Base-by-base conservation (phyloP, 306 rosid species). In the Prunus dulcis region DNA sequence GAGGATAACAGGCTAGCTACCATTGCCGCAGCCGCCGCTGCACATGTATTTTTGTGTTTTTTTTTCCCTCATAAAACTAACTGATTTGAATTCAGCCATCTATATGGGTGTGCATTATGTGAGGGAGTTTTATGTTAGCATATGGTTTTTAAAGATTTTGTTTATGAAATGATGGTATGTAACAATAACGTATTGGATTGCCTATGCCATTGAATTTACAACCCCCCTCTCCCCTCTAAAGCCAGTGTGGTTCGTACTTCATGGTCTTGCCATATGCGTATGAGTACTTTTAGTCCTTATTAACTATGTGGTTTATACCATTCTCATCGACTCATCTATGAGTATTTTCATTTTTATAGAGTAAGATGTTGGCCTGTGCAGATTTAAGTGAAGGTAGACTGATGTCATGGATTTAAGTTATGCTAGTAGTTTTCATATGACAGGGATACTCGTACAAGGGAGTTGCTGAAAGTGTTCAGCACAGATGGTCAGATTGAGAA, bases 371-470 rank as follows among this genome's bases (percentile, higher is more conserved):
- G 4, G 18, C 50, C 32, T 47, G 63, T 23, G 49, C 38, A 9
- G 28, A 25, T 43, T 14, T 52, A 41, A 76, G 19, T 27, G 41
- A 30, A 61, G 71, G 41, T 64, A 47, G 46, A 60, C 51, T 52
- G 12, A 70, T 51, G 34, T 53, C 64, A 56, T 72, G 78, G 63
- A 49, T 73, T 75, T 77, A 76, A 86, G 82, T 22, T 76, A 76
- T 78, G 77, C 80, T 65, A 19, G 73, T 71, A 75, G 80, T 80
- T 85, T 76, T 84, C 82, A 77, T 83, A 69, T 78, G 38, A 78
- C 81, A 92, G 97, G 98, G 96, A 95, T 90, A 88, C 96, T 70
- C 96, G 90, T 17, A 90, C 95, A 56, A 90, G 97, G 85, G 98
- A 95, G 86, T 80, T 95, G 46, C 79, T 95, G 80, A 92, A 90